A percentile compares a stretch with the other conserved stretches of the same genome.
Conservation (phyloP, 768 basidiomycete genomes). For the Mycena galericulata region DNA sequence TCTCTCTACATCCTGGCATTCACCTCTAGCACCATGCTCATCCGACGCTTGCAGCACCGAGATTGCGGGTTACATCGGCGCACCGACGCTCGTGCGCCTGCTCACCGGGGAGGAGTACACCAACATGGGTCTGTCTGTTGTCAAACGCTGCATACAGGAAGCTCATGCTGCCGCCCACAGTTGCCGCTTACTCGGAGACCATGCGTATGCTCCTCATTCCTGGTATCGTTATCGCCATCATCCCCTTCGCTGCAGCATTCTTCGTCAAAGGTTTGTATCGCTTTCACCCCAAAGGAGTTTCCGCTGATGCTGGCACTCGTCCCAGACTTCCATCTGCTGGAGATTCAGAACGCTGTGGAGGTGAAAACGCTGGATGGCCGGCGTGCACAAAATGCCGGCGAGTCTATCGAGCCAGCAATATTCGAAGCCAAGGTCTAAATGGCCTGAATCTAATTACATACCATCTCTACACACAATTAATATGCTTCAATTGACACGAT, state of each 20-base stretch:
- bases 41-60: slow-evolving; percentile 33
- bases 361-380: slow-evolving; percentile 31
- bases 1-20: neutral
- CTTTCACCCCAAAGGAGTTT: too few relatives aligned
- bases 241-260: slow-evolving; percentile 61
- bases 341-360: slow-evolving; percentile 71
- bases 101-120: slow-evolving; percentile 48
- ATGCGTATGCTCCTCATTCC: slow-evolving; percentile 58
- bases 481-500: neutral
- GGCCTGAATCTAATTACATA: slow-evolving; percentile 9
- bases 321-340: slow-evolving; percentile 60
- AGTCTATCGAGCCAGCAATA: slow-evolving; percentile 31
- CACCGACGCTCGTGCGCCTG: slow-evolving; percentile 58
- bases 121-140: slow-evolving; percentile 53
- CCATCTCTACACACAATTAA: neutral
- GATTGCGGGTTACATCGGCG: slow-evolving; percentile 49
- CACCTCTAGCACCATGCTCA: neutral
- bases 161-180: neutral
- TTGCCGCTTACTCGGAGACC: slow-evolving; percentile 48
- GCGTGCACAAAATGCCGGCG: slow-evolving; percentile 31
- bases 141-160: neutral
- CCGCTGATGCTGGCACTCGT: neutral
- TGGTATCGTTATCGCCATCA: slow-evolving; percentile 54
- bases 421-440: slow-evolving; percentile 21
- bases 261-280: slow-evolving; percentile 50